Percentiles rank a stretch among this genome's conserved stretches.
Evolutionary conservation across 768 basidiomycete genomes (phyloP).

Genomic region (Amanita phalloides): DNA sequence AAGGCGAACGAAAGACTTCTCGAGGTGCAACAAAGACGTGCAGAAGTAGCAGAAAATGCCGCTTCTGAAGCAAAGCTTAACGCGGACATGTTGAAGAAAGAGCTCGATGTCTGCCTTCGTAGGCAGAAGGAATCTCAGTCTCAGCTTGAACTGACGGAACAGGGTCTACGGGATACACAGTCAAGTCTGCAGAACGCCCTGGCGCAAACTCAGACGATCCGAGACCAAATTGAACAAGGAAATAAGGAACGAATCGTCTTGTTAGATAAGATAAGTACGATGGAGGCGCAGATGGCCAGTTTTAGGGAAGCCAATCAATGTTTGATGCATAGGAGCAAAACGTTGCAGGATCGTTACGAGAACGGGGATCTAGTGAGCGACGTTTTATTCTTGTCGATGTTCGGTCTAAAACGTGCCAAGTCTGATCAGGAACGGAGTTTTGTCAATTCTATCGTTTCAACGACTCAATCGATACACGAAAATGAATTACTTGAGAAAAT

Average conservation of each 20-base stretch:
- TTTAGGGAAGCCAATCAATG: conserved; percentile 1
- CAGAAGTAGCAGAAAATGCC: conserved; percentile 16
- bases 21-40: conserved; percentile 17
- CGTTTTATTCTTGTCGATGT: neutral
- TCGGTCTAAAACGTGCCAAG: conserved; percentile 16
- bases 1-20: conserved; percentile 16
- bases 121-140: neutral
- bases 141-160: conserved; percentile 9
- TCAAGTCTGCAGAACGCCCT: neutral
- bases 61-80: conserved; percentile 11
- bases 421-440: conserved; percentile 40
- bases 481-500: conserved; percentile 41
- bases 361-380: conserved; percentile 33
- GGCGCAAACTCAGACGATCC: neutral
- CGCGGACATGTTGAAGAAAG: conserved; percentile 9
- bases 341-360: conserved; percentile 30
- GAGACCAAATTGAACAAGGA: neutral
- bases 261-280: neutral
- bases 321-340: conserved; percentile 6
- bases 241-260: conserved; percentile 9
- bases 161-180: neutral
- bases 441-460: conserved; percentile 30
- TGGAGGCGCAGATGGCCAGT: neutral
- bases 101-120: neutral
- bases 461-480: conserved; percentile 38